phyloP scores from a whole-genome alignment of 2,329 filamentous ascomycete genomes.

The Stemphylium beticola region DNA sequence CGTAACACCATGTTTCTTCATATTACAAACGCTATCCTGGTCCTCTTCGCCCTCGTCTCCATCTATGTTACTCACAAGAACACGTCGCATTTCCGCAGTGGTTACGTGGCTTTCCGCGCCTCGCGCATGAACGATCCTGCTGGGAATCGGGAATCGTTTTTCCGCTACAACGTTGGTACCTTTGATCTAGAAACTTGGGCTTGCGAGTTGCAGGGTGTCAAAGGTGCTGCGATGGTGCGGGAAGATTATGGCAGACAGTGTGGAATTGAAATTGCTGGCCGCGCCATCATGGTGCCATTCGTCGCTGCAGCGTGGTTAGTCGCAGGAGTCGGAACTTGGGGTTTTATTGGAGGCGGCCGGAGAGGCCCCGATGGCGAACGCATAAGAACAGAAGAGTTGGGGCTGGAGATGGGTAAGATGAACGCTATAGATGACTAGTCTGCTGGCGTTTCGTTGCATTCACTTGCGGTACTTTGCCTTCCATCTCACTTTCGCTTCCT shows the following conservation, averaged over 20 bases:
- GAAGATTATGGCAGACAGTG: slow-evolving; percentile 41
- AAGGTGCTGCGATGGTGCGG: slow-evolving; percentile 31
- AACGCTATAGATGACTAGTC: slow-evolving; percentile 17
- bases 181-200: slow-evolving; percentile 48
- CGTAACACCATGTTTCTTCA: slow-evolving; percentile 45
- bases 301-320: slow-evolving; percentile 29
- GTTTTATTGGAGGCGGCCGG: slow-evolving; percentile 28
- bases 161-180: slow-evolving; percentile 41
- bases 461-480: background rate
- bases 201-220: slow-evolving; percentile 35
- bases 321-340: slow-evolving; percentile 28
- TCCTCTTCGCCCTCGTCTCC: slow-evolving; percentile 41
- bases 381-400: slow-evolving; percentile 37
- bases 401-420: slow-evolving; percentile 39
- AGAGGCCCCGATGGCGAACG: slow-evolving; percentile 28
- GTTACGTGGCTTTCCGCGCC: slow-evolving; percentile 34
- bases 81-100: slow-evolving; percentile 34
- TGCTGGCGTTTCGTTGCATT: background rate
- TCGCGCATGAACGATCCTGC: slow-evolving; percentile 22
- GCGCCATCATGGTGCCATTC: slow-evolving; percentile 40
- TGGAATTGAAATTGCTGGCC: slow-evolving; percentile 35
- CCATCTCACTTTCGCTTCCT: too few relatives aligned
- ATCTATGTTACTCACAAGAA: slow-evolving; percentile 39
- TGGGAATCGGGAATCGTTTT: slow-evolving; percentile 13
- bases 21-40: slow-evolving; percentile 36